phyloP scores from a whole-genome alignment of 306 rosid species.

The Cicer cuneatum region DNA sequence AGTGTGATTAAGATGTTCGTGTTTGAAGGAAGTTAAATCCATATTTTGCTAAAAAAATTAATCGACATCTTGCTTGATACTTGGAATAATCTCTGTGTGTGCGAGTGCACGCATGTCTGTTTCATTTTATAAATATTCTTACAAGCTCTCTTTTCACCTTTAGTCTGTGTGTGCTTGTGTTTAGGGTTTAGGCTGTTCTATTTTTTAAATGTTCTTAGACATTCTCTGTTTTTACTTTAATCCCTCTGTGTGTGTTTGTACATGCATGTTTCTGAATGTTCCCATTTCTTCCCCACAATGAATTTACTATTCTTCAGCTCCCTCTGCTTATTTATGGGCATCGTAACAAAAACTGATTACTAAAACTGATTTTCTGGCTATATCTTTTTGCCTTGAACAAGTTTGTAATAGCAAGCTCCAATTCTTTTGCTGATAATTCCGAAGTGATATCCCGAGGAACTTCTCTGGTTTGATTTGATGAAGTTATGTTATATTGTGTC shows the following conservation, averaged over 20 bases:
- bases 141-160: neutral
- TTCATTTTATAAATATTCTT: neutral
- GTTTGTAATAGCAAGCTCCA: neutral
- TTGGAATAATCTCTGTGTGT: neutral
- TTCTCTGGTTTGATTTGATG: conserved; percentile 30
- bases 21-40: conserved; percentile 30
- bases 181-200: too few relatives aligned
- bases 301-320: neutral
- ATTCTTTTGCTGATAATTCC: too few relatives aligned
- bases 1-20: neutral
- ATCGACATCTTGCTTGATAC: conserved; percentile 6
- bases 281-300: neutral
- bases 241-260: too few relatives aligned
- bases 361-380: neutral
- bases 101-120: neutral
- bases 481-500: neutral
- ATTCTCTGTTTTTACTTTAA: too few relatives aligned
- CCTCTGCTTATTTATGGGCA: neutral
- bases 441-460: neutral
- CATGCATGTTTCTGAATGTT: neutral
- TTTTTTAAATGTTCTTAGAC: too few relatives aligned
- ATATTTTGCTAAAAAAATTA: neutral
- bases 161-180: neutral
- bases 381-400: neutral
- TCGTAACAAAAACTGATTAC: neutral